Base-by-base conservation (phyloP, 495 filamentous ascomycete genomes). In the Penicillium argentinense region DNA sequence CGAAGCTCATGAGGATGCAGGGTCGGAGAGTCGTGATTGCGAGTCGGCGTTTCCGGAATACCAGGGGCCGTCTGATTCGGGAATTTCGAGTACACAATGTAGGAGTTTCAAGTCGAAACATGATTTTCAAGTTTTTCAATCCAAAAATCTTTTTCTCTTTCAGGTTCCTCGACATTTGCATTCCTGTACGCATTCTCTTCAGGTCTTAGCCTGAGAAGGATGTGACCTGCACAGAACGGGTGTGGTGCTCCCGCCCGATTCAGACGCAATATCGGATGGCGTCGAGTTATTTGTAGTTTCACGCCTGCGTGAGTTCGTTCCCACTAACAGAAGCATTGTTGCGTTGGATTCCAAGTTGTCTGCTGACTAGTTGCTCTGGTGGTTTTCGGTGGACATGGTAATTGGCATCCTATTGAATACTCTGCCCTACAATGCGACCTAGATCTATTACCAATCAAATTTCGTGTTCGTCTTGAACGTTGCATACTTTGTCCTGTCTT, bases 341-440 rank as follows among this genome's bases (percentile, higher is more conserved):
- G n/a, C n/a, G n/a, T n/a, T n/a, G n/a, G n/a, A n/a, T n/a, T n/a
- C 19, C 16, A 34, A 17, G 17, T 26, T 9, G 17, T 14, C 13
- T 14, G 12, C 41, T 52, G 41, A 49, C 29, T 29, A 21, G 9
- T 12, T 3, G 14, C 12, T 26, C 26, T 73, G 67, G 49, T 74
- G 71, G 71, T 71, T 75, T 45, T 72, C 81, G 5, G 70, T 82
- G 28, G 85, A 60, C 12, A 86, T 87, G 82, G 80, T 82, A 26
- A 87, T 82, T 0, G 83, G 82, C 5, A 76, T 83, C 23, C 64
- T 85, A 12, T 66, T 84, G 3, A 72, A 82, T 50, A 71, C 69
- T 6, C 65, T 85, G 4, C 79, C 81, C 2, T 82, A 78, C 49
- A 76, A 81, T 44, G 76, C 63, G 9, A 7, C 13, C 16, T 80